Conservation (phyloP, 192 early-diverging fungal species). For the Cladochytrium replicatum region DNA sequence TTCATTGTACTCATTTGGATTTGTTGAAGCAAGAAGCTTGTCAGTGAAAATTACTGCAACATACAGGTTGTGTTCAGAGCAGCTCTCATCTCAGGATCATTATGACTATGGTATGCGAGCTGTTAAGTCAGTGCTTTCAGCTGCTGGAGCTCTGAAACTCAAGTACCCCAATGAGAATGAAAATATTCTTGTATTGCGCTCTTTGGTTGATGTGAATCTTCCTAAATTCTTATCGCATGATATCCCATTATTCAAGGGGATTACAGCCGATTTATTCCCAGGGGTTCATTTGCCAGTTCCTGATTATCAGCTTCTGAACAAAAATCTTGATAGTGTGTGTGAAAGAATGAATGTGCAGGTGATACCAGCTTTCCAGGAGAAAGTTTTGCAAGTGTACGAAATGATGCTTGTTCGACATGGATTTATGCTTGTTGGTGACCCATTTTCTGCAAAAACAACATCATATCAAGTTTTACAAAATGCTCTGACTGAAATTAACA, state of each 20-base stretch:
- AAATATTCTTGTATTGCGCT: constrained; percentile 45
- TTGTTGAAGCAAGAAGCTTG: constrained; percentile 40
- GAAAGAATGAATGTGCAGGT: constrained; percentile 38
- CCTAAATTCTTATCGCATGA: constrained; percentile 52
- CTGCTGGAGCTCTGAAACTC: constrained; percentile 43
- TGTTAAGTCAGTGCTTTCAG: constrained; percentile 49
- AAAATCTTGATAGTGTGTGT: constrained; percentile 32
- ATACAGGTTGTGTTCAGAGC: constrained; percentile 49
- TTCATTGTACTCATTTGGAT: constrained; percentile 53
- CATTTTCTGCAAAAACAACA: constrained; percentile 45
- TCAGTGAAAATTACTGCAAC: constrained; percentile 52
- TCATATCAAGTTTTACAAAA: constrained; percentile 41
- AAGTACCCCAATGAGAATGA: constrained; percentile 53
- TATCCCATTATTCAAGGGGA: constrained; percentile 53
- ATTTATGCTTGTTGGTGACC: constrained; percentile 52
- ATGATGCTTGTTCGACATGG: constrained; percentile 57
- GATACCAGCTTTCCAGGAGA: constrained; percentile 47
- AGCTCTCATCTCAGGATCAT: constrained; percentile 52
- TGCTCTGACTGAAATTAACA: constrained; percentile 40
- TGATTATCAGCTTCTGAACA: constrained; percentile 40
- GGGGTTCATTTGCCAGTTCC: constrained; percentile 43
- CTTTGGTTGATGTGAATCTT: constrained; percentile 53
- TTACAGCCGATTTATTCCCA: constrained; percentile 54
- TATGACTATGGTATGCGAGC: constrained; percentile 57
- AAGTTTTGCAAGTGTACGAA: constrained; percentile 51